Conservation (phyloP, 257 asterid genomes). For the Fraxinus americana region DNA sequence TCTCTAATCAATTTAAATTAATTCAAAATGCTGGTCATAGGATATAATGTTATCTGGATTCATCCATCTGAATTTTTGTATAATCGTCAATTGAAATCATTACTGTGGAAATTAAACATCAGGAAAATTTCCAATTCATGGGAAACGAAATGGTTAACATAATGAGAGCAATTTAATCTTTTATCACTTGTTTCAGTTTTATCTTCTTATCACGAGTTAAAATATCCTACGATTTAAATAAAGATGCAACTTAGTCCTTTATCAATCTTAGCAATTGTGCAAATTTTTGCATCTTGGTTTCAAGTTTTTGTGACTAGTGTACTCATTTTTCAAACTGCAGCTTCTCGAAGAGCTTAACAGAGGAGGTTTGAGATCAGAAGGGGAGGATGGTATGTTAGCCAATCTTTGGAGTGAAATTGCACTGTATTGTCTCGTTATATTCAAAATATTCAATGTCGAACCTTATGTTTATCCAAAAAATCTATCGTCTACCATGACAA, state of each 20-base stretch:
- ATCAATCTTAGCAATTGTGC: neutral
- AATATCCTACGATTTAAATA: neutral
- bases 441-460: neutral
- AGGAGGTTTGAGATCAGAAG: constrained; percentile 55
- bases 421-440: neutral
- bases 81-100: neutral
- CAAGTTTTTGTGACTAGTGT: constrained; percentile 12
- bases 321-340: constrained; percentile 44
- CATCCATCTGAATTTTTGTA: neutral
- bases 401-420: constrained; percentile 9
- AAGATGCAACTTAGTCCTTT: neutral
- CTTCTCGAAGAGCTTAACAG: constrained; percentile 78
- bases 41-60: neutral
- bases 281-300: neutral
- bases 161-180: neutral
- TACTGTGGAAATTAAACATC: neutral
- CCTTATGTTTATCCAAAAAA: neutral
- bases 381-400: constrained; percentile 51
- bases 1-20: neutral
- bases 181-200: neutral
- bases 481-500: neutral
- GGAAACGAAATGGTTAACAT: neutral
- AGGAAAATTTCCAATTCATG: neutral
- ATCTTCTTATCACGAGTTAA: neutral
- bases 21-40: neutral